Conservation (phyloP, 1,284 basidiomycete genomes). For the Ustilago curta region DNA sequence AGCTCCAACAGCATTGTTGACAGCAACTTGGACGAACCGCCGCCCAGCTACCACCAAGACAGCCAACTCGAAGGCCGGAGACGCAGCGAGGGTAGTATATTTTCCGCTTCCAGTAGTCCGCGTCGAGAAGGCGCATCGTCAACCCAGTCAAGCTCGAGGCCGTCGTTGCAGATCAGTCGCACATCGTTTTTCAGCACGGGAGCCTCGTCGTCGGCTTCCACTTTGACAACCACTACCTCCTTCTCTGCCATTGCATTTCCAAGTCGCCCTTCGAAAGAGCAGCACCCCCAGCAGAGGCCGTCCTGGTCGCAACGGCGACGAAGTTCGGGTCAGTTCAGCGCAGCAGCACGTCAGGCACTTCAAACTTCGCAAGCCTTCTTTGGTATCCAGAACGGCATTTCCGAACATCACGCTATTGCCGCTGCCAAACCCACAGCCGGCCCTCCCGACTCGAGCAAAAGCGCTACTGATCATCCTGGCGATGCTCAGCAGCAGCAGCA, state of each 20-base stretch:
- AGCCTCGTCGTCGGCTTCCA: slow-evolving; percentile 5
- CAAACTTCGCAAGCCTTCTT: slow-evolving; percentile 32
- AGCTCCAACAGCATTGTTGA: slow-evolving; percentile 14
- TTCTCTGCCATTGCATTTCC: slow-evolving; percentile 17
- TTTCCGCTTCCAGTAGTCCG: slow-evolving; percentile 17
- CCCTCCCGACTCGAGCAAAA: slow-evolving; percentile 1
- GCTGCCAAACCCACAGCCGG: background rate
- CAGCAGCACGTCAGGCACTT: slow-evolving; percentile 26
- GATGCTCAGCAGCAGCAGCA: background rate
- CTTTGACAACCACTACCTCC: slow-evolving; percentile 8
- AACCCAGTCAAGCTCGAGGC: slow-evolving; percentile 10
- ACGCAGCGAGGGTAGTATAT: slow-evolving; percentile 35
- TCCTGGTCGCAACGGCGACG: slow-evolving; percentile 9
- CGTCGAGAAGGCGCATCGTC: slow-evolving; percentile 9
- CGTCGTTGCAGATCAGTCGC: slow-evolving; percentile 7
- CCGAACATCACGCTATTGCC: slow-evolving; percentile 14
- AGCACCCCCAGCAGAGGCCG: background rate
- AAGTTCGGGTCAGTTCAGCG: slow-evolving; percentile 29
- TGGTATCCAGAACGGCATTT: slow-evolving; percentile 16
- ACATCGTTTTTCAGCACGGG: slow-evolving; percentile 24
- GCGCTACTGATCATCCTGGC: too few relatives aligned
- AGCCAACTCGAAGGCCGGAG: slow-evolving; percentile 15
- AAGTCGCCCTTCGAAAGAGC: background rate
- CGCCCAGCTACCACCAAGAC: slow-evolving; percentile 33
- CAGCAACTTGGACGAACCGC: slow-evolving; percentile 17